Percentiles rank a stretch among this genome's conserved stretches.
Conservation (phyloP, 106 monocot species). For the Dendrobium catenatum region DNA sequence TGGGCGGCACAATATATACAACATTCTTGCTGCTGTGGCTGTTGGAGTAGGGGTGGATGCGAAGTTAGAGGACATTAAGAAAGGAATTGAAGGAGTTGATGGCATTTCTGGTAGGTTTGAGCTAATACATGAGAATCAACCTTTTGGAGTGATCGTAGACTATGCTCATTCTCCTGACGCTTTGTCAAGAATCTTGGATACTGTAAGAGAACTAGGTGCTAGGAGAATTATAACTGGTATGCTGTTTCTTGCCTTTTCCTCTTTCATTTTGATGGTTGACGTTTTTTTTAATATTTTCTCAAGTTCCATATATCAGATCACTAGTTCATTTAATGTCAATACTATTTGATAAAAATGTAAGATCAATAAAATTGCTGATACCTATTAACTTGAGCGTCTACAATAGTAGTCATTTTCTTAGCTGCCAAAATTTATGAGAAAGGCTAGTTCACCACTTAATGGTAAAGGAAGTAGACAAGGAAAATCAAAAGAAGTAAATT, state of each 20-base stretch:
- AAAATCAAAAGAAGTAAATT: not conserved
- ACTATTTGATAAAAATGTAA: not conserved
- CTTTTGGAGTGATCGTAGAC: constrained; percentile 28
- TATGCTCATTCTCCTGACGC: constrained; percentile 36
- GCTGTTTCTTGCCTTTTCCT: constrained; percentile 5
- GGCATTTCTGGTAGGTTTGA: constrained; percentile 26
- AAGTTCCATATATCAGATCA: not conserved
- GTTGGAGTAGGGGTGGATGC: constrained; percentile 19
- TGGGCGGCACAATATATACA: constrained; percentile 27
- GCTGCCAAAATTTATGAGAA: not conserved
- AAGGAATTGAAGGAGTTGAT: constrained; percentile 21
- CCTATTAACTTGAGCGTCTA: too few relatives aligned
- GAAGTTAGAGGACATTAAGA: constrained; percentile 14
- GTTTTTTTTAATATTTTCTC: not conserved
- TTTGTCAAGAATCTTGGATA: constrained; percentile 25
- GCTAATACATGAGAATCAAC: constrained; percentile 21
- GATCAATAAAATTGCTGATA: too few relatives aligned
- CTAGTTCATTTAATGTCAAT: not conserved
- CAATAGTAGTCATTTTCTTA: not conserved
- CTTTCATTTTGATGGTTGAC: not conserved
- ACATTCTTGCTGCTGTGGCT: constrained; percentile 28
- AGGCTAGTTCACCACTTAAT: not conserved
- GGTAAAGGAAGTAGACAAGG: not conserved
- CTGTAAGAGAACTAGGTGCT: constrained; percentile 30
- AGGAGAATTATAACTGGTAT: constrained; percentile 35